Conservation (phyloP, 306 rosid species). For the Malus sieversii region DNA sequence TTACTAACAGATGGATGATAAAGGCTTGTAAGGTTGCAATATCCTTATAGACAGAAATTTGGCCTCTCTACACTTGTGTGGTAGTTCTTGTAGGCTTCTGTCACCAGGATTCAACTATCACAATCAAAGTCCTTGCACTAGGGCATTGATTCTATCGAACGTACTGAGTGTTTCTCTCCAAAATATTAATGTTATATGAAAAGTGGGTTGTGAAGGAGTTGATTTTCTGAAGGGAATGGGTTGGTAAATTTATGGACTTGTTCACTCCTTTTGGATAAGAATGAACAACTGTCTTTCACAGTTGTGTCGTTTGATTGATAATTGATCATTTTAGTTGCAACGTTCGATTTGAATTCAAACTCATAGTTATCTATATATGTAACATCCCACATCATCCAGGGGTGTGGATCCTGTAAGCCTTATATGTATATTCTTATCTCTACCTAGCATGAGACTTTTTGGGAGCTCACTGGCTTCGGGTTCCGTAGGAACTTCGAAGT, state of each 20-base stretch:
- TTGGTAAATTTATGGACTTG: not conserved
- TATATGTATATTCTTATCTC: no score
- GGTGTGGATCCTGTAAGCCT: no score
- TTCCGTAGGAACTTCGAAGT: no score
- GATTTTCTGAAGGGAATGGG: not conserved
- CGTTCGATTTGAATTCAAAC: not conserved
- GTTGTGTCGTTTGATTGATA: not conserved
- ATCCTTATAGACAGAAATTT: no score
- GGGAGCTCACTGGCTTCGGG: no score
- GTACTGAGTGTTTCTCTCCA: not conserved
- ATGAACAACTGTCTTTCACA: not conserved
- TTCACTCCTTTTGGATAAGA: not conserved
- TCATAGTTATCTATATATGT: no score
- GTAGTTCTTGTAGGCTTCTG: not conserved
- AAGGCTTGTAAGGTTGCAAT: not conserved
- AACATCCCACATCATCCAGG: no score
- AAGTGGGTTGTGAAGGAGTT: not conserved
- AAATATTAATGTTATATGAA: not conserved
- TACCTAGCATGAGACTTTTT: no score
- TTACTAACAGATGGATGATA: not conserved
- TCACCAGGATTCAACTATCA: not conserved
- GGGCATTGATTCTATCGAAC: not conserved
- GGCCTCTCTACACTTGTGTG: not conserved
- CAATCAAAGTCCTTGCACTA: not conserved
- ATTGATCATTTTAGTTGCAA: not conserved